Conservation (phyloP, 225 moss, liverwort and hornwort genomes). For the Sphagnum contortum region DNA sequence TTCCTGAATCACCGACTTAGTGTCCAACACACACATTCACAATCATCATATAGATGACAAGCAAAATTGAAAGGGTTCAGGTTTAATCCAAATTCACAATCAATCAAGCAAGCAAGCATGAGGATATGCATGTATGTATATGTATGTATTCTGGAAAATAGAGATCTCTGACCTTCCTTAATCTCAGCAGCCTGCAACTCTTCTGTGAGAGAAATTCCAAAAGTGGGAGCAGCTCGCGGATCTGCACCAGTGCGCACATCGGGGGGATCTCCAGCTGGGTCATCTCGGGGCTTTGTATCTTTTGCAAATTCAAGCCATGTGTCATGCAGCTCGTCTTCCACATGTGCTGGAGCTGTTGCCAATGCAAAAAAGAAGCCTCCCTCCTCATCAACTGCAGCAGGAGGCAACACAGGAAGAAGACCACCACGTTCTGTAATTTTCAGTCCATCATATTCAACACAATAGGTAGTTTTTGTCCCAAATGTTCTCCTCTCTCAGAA, state of each 20-base stretch:
- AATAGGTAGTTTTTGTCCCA: not conserved
- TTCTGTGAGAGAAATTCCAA: conserved; percentile 55
- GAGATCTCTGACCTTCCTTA: conserved; percentile 22
- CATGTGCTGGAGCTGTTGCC: conserved; percentile 97
- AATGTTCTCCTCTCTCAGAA: not conserved
- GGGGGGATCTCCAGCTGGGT: conserved; percentile 55
- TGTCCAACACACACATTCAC: too few relatives aligned
- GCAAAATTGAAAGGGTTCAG: too few relatives aligned
- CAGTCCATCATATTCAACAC: not conserved
- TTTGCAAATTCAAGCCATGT: conserved; percentile 86
- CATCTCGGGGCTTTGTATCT: conserved; percentile 25
- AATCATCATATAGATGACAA: too few relatives aligned
- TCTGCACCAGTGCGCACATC: conserved; percentile 47
- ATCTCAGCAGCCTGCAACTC: conserved; percentile 41
- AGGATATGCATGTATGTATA: too few relatives aligned
- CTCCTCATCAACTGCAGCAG: conserved; percentile 60
- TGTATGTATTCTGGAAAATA: not conserved
- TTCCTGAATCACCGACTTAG: too few relatives aligned
- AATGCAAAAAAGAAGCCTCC: conserved; percentile 98
- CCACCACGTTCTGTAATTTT: not conserved
- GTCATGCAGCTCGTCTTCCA: conserved; percentile 85
- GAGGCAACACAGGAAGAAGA: not conserved
- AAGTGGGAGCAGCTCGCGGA: conserved; percentile 28
- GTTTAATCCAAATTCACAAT: too few relatives aligned
- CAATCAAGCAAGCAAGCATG: too few relatives aligned